Conservation (phyloP, 306 rosid genomes). For the Macrotyloma uniflorum region DNA sequence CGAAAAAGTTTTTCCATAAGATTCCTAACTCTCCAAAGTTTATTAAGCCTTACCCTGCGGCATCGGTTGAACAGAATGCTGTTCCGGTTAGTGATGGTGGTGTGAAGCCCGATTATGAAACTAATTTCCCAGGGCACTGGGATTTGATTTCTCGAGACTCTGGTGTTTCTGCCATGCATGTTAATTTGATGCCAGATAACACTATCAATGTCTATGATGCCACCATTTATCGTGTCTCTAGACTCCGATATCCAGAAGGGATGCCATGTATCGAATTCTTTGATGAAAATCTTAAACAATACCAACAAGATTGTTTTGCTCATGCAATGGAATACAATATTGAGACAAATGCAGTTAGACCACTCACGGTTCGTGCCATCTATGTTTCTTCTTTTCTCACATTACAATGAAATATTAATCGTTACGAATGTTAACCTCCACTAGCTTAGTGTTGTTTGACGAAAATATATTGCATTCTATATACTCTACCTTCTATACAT, state of each 20-base stretch:
- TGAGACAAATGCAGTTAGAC: conserved; percentile 52
- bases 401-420: neutral
- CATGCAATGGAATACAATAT: conserved; percentile 68
- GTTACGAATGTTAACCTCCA: neutral
- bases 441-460: neutral
- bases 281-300: neutral
- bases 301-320: conserved; percentile 59
- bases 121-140: conserved; percentile 52
- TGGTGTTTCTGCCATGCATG: conserved; percentile 82
- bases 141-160: conserved; percentile 39
- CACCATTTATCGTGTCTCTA: conserved; percentile 53
- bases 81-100: neutral
- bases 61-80: rapidly evolving
- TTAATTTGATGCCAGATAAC: conserved; percentile 69
- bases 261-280: conserved; percentile 48
- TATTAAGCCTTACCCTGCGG: neutral
- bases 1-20: neutral
- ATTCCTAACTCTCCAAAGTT: neutral
- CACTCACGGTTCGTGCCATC: conserved; percentile 63
- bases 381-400: neutral
- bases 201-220: conserved; percentile 65
- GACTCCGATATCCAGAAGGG: conserved; percentile 49
- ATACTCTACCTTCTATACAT: too few relatives aligned
- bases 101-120: conserved; percentile 8
- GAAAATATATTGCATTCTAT: neutral